A percentile compares a stretch with the other conserved stretches of the same genome.
Evolutionary conservation across 768 basidiomycete species (phyloP).

Genomic region (Auricularia cornea): DNA sequence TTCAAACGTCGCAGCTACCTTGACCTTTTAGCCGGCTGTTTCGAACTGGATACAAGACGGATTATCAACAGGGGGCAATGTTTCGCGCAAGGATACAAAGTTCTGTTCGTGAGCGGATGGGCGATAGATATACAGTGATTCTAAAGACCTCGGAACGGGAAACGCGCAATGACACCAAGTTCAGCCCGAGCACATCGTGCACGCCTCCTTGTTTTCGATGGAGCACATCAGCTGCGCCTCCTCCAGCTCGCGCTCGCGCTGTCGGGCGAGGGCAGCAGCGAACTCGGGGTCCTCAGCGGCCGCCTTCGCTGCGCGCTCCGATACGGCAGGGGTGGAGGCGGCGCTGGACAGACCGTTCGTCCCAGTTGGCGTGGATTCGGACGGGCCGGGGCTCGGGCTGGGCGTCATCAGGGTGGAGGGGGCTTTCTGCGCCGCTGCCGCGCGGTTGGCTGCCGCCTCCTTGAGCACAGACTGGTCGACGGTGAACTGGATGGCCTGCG

Average conservation of each 20-base stretch:
- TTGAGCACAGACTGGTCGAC: constrained; percentile 71
- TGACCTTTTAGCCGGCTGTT: too few species aligned
- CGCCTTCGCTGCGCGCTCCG: constrained; percentile 42
- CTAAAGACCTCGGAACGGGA: too few species aligned
- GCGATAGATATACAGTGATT: too few species aligned
- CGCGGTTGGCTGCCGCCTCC: constrained; percentile 36
- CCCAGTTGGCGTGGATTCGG: constrained; percentile 13
- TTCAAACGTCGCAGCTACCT: too few species aligned
- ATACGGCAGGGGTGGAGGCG: constrained; percentile 16
- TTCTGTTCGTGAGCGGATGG: too few species aligned
- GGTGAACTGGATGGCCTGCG: constrained; percentile 96
- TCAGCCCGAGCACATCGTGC: constrained; percentile 72
- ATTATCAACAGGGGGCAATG: too few species aligned
- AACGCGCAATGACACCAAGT: too few species aligned
- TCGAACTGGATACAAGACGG: too few species aligned
- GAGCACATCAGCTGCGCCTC: constrained; percentile 78
- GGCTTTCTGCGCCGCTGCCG: constrained; percentile 1
- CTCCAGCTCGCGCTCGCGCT: constrained; percentile 63
- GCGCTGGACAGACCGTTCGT: background rate
- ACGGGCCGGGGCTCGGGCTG: constrained; percentile 30
- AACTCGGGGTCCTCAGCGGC: constrained; percentile 65
- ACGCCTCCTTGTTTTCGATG: constrained; percentile 90
- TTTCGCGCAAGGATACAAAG: too few species aligned
- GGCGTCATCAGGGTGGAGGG: background rate
- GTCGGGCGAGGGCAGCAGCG: constrained; percentile 64